Conservation (phyloP, 2,329 filamentous ascomycete species). For the Penicillium sclerotiorum region DNA sequence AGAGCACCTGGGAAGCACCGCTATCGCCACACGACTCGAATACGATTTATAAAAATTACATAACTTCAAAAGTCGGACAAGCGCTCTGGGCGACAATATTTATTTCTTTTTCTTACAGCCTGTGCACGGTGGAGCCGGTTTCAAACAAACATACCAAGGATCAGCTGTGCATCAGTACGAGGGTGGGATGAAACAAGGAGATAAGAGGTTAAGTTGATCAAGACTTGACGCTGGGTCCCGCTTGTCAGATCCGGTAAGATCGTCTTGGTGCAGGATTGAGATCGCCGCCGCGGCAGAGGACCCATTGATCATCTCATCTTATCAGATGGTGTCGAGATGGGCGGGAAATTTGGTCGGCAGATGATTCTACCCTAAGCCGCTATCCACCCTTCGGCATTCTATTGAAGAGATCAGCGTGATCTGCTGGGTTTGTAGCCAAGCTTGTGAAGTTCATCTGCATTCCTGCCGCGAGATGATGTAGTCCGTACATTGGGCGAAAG, state of each 20-base stretch:
- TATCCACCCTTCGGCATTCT: slow-evolving; percentile 5
- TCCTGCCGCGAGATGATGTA: slow-evolving; percentile 1
- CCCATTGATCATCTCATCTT: slow-evolving; percentile 11
- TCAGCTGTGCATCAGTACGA: background rate
- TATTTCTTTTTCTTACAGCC: background rate
- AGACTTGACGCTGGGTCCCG: no score
- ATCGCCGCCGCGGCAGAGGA: slow-evolving; percentile 9
- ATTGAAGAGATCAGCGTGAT: slow-evolving; percentile 4
- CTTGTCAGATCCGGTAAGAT: slow-evolving; percentile 5
- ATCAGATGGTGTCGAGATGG: slow-evolving; percentile 11
- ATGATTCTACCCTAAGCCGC: background rate
- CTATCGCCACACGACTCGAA: no score
- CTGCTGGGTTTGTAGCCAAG: slow-evolving; percentile 3
- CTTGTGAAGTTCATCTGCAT: background rate
- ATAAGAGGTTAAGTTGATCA: slow-evolving; percentile 6
- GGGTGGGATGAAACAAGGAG: slow-evolving; percentile 1
- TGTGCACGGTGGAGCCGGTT: background rate
- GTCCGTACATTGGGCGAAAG: background rate
- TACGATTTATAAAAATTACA: background rate
- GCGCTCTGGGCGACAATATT: background rate
- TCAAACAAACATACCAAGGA: background rate
- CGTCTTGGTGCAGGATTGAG: slow-evolving; percentile 1
- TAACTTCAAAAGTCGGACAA: background rate
- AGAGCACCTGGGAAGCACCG: no score
- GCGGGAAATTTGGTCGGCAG: background rate